Percentiles rank a stretch among this genome's conserved stretches.
These are phyloP conservation scores for Trypethelium eluteriae DNA, from an alignment of 495 filamentous ascomycete species.

Conservation along the genomic window DNA sequence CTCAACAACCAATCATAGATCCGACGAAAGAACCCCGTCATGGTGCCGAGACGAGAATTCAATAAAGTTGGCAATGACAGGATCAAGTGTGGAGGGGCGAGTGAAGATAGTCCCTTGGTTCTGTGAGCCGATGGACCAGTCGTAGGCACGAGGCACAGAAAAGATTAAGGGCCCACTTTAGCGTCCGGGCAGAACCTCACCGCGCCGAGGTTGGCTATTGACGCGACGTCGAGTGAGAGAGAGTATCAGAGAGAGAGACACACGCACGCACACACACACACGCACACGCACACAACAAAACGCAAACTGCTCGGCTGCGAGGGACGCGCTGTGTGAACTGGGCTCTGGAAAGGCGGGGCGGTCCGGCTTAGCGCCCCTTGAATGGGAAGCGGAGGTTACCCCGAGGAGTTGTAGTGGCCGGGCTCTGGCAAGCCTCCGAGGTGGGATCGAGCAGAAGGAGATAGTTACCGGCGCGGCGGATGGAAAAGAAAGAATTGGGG, in stretches of 20 bases:
- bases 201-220: background rate
- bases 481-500: background rate
- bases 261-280: background rate
- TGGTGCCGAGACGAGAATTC: slow-evolving; percentile 35
- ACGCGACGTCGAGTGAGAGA: background rate
- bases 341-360: slow-evolving; percentile 10
- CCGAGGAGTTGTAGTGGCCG: slow-evolving; percentile 1
- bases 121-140: slow-evolving; percentile 7
- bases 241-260: no score
- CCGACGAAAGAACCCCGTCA: slow-evolving; percentile 81
- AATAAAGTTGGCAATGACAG: background rate
- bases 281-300: background rate
- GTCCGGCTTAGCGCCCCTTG: slow-evolving; percentile 7
- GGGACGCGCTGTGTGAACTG: background rate
- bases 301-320: background rate
- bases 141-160: background rate
- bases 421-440: background rate
- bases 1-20: slow-evolving; percentile 98
- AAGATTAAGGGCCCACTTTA: background rate
- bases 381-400: slow-evolving; percentile 7
- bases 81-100: background rate
- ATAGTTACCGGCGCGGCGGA: slow-evolving; percentile 2
- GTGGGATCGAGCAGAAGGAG: background rate
- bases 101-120: slow-evolving; percentile 4
- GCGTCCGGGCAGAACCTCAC: background rate